Conservation (phyloP, 495 filamentous ascomycete genomes). For the Penicillium dipodomyicola region DNA sequence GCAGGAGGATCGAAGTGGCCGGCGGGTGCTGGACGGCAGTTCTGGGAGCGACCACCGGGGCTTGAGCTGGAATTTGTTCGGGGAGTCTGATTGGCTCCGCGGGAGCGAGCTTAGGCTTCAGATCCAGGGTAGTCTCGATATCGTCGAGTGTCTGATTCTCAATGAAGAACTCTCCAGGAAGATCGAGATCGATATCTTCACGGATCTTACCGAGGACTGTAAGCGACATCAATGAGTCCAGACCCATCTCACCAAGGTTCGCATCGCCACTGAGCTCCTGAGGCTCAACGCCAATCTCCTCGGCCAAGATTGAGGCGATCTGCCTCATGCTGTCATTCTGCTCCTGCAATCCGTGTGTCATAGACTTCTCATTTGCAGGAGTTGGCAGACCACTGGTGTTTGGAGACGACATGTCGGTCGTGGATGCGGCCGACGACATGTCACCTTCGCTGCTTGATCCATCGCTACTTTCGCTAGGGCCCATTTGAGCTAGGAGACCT, state of each 20-base stretch:
- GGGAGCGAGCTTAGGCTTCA: slow-evolving; percentile 36
- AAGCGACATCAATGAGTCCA: slow-evolving; percentile 55
- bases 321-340: slow-evolving; percentile 47
- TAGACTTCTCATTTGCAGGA: slow-evolving; percentile 36
- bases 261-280: slow-evolving; percentile 54
- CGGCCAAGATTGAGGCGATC: slow-evolving; percentile 59
- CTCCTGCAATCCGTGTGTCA: slow-evolving; percentile 27
- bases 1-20: slow-evolving; percentile 52
- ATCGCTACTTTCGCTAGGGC: slow-evolving; percentile 33
- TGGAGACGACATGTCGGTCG: slow-evolving; percentile 36
- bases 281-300: slow-evolving; percentile 65
- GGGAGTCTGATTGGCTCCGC: slow-evolving; percentile 25
- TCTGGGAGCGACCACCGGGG: slow-evolving; percentile 17
- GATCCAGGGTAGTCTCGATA: slow-evolving; percentile 46
- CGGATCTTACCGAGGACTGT: slow-evolving; percentile 50
- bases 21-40: slow-evolving; percentile 33
- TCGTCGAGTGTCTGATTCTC: slow-evolving; percentile 59
- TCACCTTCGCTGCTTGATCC: slow-evolving; percentile 36
- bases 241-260: slow-evolving; percentile 48
- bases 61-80: slow-evolving; percentile 18
- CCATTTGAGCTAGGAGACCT: slow-evolving; percentile 48
- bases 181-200: slow-evolving; percentile 52
- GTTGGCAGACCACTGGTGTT: slow-evolving; percentile 34
- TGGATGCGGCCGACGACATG: slow-evolving; percentile 32
- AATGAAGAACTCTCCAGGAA: slow-evolving; percentile 58